Evolutionary conservation across 139 green algal species (phyloP), one percentile per base, ranked within the genome.

Genomic region (Chlorella sp.): DNA sequence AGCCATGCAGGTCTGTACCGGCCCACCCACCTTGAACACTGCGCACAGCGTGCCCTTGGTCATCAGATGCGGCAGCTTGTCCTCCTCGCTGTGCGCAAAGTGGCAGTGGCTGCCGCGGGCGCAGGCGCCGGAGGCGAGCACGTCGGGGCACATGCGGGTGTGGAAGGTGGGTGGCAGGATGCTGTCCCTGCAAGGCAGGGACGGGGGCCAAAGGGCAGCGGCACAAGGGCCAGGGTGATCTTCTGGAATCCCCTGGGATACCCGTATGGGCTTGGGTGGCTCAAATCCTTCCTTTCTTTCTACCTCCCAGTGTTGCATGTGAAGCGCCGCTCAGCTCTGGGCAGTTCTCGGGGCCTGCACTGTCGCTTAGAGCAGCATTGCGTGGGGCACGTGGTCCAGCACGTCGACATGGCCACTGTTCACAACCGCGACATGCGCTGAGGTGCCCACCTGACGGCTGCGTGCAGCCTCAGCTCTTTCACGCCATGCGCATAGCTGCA

Each of bases 61-160:
- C 24, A 82, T 34, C 1, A 82, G 19, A 38, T 82, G 76, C 16
- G 76, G 76, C 76, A 82, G 76, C 54, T 38, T 38, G 5, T 82
- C 76, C 0, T 5, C 24, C 9, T 17, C 30, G 17, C 76, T 58
- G 34, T 82, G 76, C 7, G 76, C 76, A 54, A 32, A 82, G 76
- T 8, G 5, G 76, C 76, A 82, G 76, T 26, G 44, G 17, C 13
- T 2, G 28, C 54, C 76, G 36, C n/a, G 44, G 2, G 44, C 5
- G 48, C 73, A 80, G 13, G n/a, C 8, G 46, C 73, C 73, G 3
- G 8, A 14, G n/a, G 36, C 30, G 46, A 46, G 46, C 73, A 20
- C 11, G 20, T 43, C 69, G 44, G 69, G 3, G 69, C 72, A 78
- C 43, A 78, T 20, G 16, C 11, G 13, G 6, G 72, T 78, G 43